phyloP scores from a whole-genome alignment of 1,284 basidiomycete genomes.

The Crocinoboletus sp. region DNA sequence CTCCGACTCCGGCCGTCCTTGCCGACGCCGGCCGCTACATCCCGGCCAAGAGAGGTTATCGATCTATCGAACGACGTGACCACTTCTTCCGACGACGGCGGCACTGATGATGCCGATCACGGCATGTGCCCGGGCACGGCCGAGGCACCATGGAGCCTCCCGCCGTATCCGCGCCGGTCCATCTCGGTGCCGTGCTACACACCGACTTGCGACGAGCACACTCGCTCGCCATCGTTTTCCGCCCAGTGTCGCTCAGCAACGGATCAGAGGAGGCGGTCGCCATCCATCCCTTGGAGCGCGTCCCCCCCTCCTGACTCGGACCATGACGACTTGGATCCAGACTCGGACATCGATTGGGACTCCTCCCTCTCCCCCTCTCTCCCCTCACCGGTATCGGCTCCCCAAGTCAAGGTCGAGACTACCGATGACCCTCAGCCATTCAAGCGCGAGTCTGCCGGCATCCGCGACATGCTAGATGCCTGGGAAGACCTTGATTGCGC shows the following conservation, averaged over 20 bases:
- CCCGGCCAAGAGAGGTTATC: constrained; percentile 34
- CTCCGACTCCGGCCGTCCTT: constrained; percentile 47
- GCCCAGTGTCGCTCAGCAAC: constrained; percentile 17
- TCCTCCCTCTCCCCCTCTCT: constrained; percentile 24
- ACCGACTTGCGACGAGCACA: constrained; percentile 37
- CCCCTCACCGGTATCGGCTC: constrained; percentile 22
- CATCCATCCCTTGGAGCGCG: constrained; percentile 49
- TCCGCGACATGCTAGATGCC: constrained; percentile 56
- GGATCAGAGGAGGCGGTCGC: constrained; percentile 45
- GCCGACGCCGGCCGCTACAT: constrained; percentile 15
- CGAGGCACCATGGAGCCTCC: constrained; percentile 31
- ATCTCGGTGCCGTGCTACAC: constrained; percentile 53
- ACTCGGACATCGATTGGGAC: constrained; percentile 41
- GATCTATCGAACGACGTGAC: constrained; percentile 40
- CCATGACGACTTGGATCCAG: constrained; percentile 45
- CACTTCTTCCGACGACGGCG: constrained; percentile 24
- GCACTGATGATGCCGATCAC: constrained; percentile 30
- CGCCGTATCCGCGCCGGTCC: constrained; percentile 42
- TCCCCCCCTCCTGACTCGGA: constrained; percentile 67
- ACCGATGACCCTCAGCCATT: constrained; percentile 29
- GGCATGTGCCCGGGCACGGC: constrained; percentile 24
- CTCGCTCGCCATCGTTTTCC: constrained; percentile 25
- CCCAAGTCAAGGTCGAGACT: constrained; percentile 24
- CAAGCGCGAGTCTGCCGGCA: constrained; percentile 57
- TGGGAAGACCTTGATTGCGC: constrained; percentile 57